Evolutionary conservation across 2,329 filamentous ascomycete genomes (phyloP).

Genomic region (Pseudogymnoascus verrucosus): DNA sequence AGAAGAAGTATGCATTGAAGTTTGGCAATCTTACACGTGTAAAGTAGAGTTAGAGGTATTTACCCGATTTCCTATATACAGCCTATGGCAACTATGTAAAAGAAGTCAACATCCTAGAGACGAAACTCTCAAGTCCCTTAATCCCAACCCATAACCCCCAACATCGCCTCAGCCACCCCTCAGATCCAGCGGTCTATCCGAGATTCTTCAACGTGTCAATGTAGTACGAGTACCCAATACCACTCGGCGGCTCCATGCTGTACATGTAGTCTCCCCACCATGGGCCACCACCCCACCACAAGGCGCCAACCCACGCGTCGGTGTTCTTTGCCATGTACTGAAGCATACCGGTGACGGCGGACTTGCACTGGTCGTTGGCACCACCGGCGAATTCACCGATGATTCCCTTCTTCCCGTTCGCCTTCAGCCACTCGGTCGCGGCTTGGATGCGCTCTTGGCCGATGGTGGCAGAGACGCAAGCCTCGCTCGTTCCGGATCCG

Average conservation of each 20-base stretch:
- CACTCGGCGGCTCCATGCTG: slow-evolving; percentile 40
- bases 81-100: not conserved
- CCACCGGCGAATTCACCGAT: slow-evolving; percentile 46
- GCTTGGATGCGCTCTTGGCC: slow-evolving; percentile 39
- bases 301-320: slow-evolving; percentile 42
- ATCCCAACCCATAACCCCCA: not conserved
- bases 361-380: slow-evolving; percentile 38
- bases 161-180: not conserved
- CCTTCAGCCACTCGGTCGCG: slow-evolving; percentile 44
- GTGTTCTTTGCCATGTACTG: slow-evolving; percentile 37
- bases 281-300: slow-evolving; percentile 43
- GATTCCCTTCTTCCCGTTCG: slow-evolving; percentile 41
- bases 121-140: not conserved
- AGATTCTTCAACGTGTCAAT: slow-evolving; percentile 3
- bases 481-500: slow-evolving; percentile 38
- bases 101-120: not conserved
- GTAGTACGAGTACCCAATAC: slow-evolving; percentile 31
- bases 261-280: slow-evolving; percentile 42
- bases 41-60: not conserved
- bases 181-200: not conserved
- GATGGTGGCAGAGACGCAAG: slow-evolving; percentile 42
- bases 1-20: not conserved
- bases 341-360: slow-evolving; percentile 40
- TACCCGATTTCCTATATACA: not conserved
- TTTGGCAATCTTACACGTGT: not conserved